Percentiles rank a stretch among this genome's conserved stretches.
Evolutionary conservation across 768 basidiomycete genomes (phyloP).

Genomic region (Suillus tomentosus): DNA sequence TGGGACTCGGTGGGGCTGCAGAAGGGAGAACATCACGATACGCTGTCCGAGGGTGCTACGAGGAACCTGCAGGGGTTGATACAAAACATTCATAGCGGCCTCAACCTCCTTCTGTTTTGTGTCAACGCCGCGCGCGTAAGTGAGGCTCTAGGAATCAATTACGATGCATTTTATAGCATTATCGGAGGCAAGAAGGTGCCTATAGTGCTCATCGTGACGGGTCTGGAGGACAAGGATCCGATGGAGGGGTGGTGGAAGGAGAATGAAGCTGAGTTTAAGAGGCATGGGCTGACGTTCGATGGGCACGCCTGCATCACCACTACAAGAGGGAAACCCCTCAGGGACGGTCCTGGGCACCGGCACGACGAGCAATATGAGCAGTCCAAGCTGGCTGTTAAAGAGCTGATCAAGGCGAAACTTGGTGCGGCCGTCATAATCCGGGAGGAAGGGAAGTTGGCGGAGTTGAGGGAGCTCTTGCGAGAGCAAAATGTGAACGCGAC

Average conservation of each 20-base stretch:
- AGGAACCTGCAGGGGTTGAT: slow-evolving; percentile 37
- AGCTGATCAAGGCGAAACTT: slow-evolving; percentile 7
- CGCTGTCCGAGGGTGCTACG: slow-evolving; percentile 34
- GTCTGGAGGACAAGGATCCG: slow-evolving; percentile 36
- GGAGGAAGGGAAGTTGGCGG: slow-evolving; percentile 8
- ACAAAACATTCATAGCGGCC: slow-evolving; percentile 32
- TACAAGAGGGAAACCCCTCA: slow-evolving; percentile 16
- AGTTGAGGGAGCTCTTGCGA: slow-evolving; percentile 7
- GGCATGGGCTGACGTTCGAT: slow-evolving; percentile 37
- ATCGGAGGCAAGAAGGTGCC: slow-evolving; percentile 39
- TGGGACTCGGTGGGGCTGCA: slow-evolving; percentile 40
- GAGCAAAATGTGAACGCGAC: not conserved
- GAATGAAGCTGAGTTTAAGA: slow-evolving; percentile 34
- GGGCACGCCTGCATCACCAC: slow-evolving; percentile 46
- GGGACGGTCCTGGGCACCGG: slow-evolving; percentile 3
- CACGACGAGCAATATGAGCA: slow-evolving; percentile 17
- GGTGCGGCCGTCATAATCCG: not conserved
- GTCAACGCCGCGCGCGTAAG: slow-evolving; percentile 33
- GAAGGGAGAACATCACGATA: slow-evolving; percentile 28
- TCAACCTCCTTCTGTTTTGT: slow-evolving; percentile 37
- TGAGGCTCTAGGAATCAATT: slow-evolving; percentile 29
- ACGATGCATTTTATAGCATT: slow-evolving; percentile 31
- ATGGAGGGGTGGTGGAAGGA: slow-evolving; percentile 43
- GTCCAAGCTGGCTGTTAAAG: slow-evolving; percentile 11
- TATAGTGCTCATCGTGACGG: slow-evolving; percentile 37